Conservation (phyloP, 2,329 filamentous ascomycete genomes). For the Alternaria brassicicola region DNA sequence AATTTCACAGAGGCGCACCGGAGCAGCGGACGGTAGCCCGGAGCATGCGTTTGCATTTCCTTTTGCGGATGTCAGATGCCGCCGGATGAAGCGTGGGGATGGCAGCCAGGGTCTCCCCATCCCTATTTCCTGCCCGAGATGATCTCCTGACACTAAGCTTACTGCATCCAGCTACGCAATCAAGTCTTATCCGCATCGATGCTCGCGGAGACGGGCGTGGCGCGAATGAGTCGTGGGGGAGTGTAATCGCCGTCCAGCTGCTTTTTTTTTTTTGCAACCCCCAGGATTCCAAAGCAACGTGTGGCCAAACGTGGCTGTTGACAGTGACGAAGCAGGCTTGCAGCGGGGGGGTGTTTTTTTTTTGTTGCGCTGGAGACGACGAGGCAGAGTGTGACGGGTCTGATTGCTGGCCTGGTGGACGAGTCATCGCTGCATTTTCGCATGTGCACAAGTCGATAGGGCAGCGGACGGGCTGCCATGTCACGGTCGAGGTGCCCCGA, state of each 20-base stretch:
- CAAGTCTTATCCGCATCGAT: conserved; percentile 24
- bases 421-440: conserved; percentile 33
- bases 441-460: conserved; percentile 27
- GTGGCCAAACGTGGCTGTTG: conserved; percentile 13
- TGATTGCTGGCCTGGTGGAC: conserved; percentile 27
- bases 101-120: conserved; percentile 19
- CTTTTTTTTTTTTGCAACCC: conserved; percentile 18
- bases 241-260: conserved; percentile 16
- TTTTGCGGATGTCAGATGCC: conserved; percentile 22
- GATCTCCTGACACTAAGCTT: conserved; percentile 33
- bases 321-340: conserved; percentile 14
- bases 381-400: conserved; percentile 14
- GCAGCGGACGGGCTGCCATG: conserved; percentile 15
- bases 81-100: conserved; percentile 30
- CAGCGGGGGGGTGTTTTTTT: no score
- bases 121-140: conserved; percentile 30
- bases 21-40: conserved; percentile 34
- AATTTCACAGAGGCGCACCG: conserved; percentile 18
- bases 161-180: conserved; percentile 17
- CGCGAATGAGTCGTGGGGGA: conserved; percentile 20
- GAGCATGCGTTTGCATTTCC: conserved; percentile 19
- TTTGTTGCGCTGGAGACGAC: conserved; percentile 9
- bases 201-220: conserved; percentile 26
- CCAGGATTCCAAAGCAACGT: background rate
- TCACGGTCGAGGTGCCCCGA: conserved; percentile 34